Evolutionary conservation across 805 yeast genomes (phyloP), one percentile per base, ranked within the genome.

Genomic region (Ogataea angusta): DNA sequence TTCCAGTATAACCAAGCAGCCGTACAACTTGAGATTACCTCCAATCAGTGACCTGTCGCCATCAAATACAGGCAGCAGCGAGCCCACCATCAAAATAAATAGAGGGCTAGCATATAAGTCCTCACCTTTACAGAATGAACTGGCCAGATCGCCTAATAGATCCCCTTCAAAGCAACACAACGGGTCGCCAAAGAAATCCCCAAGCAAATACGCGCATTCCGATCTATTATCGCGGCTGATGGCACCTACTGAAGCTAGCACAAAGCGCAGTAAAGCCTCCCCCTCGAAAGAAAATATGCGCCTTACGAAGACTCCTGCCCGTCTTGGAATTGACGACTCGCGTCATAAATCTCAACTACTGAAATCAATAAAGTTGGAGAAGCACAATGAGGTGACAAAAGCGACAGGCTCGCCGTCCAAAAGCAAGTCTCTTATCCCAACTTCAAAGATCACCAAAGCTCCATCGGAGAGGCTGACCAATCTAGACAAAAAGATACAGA

Each of bases 11-110:
- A 27, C 22, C 0, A 45, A 36, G 21, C 49, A 48, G 5, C 35
- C 45, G 3, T 53, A 51, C 25, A 45, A 39, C 33, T 27, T 51
- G 41, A 34, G 49, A 22, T 42, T 57, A 7, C 64, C 64, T 2
- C 53, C 55, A 8, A 36, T 48, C 15, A 45, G 45, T 13, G 34
- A 39, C 10, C 31, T 34, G 9, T 45, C 53, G 6, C 52, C 55
- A 2, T 35, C 44, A 5, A 48, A 46, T 26, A 39, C 49, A 6
- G 44, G 47, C 5, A 48, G 49, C 33, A 49, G 57, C n/a, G 64
- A 60, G 29, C 62, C 64, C 1, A 59, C 64, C 1, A 58, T 59
- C 10, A 54, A 53, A 33, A 27, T 60, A 2, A 40, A 55, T 34
- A 45, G 63, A 29, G 34, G 34, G 4, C 10, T 43, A 17, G 17